phyloP scores from a whole-genome alignment of 2,329 filamentous ascomycete species.

The Fusarium cyanostomum region DNA sequence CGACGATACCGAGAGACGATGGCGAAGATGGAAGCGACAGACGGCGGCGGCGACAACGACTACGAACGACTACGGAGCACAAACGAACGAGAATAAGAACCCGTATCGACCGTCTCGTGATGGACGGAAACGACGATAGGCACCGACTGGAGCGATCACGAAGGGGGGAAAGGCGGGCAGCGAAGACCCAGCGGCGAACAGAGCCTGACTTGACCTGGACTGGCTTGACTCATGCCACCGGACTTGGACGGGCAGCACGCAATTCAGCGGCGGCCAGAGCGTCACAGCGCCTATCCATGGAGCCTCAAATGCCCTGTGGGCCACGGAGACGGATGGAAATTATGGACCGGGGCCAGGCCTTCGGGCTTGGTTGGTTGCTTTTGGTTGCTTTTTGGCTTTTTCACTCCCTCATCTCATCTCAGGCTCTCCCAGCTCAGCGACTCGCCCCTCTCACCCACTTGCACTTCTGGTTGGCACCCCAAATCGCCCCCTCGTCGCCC shows the following conservation, averaged over 20 bases:
- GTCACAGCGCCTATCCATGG: slow-evolving; percentile 40
- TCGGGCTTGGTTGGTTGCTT: slow-evolving; percentile 37
- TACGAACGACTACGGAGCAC: not conserved
- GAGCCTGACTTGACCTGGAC: slow-evolving; percentile 33
- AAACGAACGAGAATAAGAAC: slow-evolving; percentile 10
- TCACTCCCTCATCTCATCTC: slow-evolving; percentile 27
- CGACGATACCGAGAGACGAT: not conserved
- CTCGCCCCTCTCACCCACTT: slow-evolving; percentile 29
- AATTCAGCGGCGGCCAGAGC: slow-evolving; percentile 37
- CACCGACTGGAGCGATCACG: slow-evolving; percentile 29
- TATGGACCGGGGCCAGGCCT: slow-evolving; percentile 39
- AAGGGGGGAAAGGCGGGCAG: slow-evolving; percentile 31
- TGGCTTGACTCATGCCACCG: slow-evolving; percentile 37
- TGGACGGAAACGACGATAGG: slow-evolving; percentile 33
- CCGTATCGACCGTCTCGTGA: slow-evolving; percentile 22
- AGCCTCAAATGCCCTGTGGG: slow-evolving; percentile 27
- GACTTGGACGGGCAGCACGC: slow-evolving; percentile 37
- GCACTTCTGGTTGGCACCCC: slow-evolving; percentile 21
- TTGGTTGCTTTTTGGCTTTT: slow-evolving; percentile 39
- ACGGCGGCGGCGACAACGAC: not conserved
- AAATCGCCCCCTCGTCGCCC: slow-evolving; percentile 26
- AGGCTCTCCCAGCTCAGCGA: slow-evolving; percentile 11
- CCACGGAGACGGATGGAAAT: slow-evolving; percentile 39
- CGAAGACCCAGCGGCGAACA: slow-evolving; percentile 26
- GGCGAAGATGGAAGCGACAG: not conserved